A percentile compares a stretch with the other conserved stretches of the same genome.
Conservation (phyloP, 1,284 basidiomycete species). For the Laetiporus sulphureus region DNA sequence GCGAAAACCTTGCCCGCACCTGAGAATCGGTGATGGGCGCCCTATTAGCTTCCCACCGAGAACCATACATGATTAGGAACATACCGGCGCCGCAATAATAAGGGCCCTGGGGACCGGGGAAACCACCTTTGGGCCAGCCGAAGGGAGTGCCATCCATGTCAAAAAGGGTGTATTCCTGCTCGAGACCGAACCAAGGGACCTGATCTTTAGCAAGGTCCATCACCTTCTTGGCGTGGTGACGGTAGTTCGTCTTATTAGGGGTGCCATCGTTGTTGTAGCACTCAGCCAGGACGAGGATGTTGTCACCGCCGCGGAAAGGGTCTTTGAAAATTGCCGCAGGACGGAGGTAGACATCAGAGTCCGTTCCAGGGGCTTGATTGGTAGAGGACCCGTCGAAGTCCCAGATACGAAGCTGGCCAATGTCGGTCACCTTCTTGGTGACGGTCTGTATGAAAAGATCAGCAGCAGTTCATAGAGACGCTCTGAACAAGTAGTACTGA, state of each 20-base stretch:
- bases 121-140: conserved; percentile 98
- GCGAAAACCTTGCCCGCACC: conserved; percentile 96
- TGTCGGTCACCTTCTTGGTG: conserved; percentile 77
- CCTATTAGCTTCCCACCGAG: conserved; percentile 6
- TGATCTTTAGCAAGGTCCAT: conserved; percentile 86
- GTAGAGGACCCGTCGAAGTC: conserved; percentile 99
- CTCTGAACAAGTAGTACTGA: too few relatives aligned
- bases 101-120: conserved; percentile 98
- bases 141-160: conserved; percentile 88
- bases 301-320: conserved; percentile 98
- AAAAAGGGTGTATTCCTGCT: conserved; percentile 99
- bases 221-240: conserved; percentile 84
- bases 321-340: conserved; percentile 98
- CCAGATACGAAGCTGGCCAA: conserved; percentile 89
- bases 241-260: conserved; percentile 96
- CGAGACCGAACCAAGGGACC: conserved; percentile 96
- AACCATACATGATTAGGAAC: conserved; percentile 23
- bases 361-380: conserved; percentile 89
- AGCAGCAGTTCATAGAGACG: neutral
- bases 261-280: conserved; percentile 99
- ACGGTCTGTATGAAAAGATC: conserved; percentile 52
- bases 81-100: conserved; percentile 99
- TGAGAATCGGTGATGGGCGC: conserved; percentile 23
- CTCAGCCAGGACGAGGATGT: conserved; percentile 95
- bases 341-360: conserved; percentile 98